A percentile compares a stretch with the other conserved stretches of the same genome.
Conservation (phyloP, 2,329 filamentous ascomycete species). For the Cercospora brassicicola region DNA sequence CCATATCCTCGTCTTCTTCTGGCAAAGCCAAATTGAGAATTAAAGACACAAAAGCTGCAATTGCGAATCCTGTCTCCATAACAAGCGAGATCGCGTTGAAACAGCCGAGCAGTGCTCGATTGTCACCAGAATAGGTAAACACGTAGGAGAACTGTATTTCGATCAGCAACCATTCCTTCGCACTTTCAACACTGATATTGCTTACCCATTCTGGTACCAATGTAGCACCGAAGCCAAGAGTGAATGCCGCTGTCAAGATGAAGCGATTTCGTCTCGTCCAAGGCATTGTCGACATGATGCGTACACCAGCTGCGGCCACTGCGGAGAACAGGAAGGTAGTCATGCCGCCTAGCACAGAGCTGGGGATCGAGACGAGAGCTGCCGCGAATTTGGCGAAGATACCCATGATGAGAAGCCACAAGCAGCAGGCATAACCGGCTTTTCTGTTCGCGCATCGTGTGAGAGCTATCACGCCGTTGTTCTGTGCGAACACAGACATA, state of each 20-base stretch:
- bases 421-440: slow-evolving; percentile 74
- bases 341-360: slow-evolving; percentile 52
- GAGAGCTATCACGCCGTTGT: slow-evolving; percentile 80
- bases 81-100: slow-evolving; percentile 62
- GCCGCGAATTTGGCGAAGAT: slow-evolving; percentile 82
- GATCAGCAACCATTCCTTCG: not conserved
- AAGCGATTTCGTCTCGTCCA: slow-evolving; percentile 82
- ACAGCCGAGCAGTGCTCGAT: slow-evolving; percentile 69
- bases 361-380: slow-evolving; percentile 72
- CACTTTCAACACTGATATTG: not conserved
- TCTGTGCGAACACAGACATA: slow-evolving; percentile 78
- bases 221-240: slow-evolving; percentile 64
- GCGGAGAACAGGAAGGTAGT: slow-evolving; percentile 76
- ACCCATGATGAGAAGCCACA: slow-evolving; percentile 78
- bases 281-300: slow-evolving; percentile 69
- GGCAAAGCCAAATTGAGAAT: slow-evolving; percentile 71
- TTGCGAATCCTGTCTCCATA: slow-evolving; percentile 63
- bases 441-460: slow-evolving; percentile 79
- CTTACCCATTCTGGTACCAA: slow-evolving; percentile 44
- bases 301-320: slow-evolving; percentile 74
- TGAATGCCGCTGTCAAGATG: slow-evolving; percentile 72
- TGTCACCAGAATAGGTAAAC: slow-evolving; percentile 70
- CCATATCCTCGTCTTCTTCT: slow-evolving; percentile 71
- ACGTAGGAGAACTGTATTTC: slow-evolving; percentile 49
- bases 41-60: slow-evolving; percentile 72